phyloP scores from a whole-genome alignment of 306 rosid species.

The Betula pendula region DNA sequence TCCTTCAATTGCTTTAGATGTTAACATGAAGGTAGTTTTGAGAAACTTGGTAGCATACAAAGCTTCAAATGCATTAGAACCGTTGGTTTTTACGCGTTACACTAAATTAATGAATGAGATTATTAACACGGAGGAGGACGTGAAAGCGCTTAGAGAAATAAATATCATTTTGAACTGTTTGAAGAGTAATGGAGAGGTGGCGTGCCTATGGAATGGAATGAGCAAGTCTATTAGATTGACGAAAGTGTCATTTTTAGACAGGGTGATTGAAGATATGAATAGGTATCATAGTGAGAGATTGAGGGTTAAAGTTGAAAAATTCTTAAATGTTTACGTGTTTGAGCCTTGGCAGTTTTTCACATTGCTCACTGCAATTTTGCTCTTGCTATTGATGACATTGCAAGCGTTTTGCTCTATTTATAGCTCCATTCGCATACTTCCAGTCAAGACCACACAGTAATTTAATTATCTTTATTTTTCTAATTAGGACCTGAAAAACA shows the following conservation, averaged over 20 bases:
- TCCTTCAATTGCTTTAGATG: constrained; percentile 55
- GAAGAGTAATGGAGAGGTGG: constrained; percentile 67
- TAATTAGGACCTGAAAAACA: no score
- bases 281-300: constrained; percentile 54
- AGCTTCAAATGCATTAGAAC: constrained; percentile 62
- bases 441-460: neutral
- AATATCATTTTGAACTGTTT: constrained; percentile 61
- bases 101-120: constrained; percentile 76
- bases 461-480: no score
- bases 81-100: constrained; percentile 62
- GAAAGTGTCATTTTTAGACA: constrained; percentile 62
- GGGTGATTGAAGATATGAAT: constrained; percentile 74
- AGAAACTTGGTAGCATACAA: constrained; percentile 79
- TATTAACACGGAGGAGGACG: constrained; percentile 67
- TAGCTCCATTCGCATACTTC: constrained; percentile 28
- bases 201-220: constrained; percentile 71
- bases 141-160: constrained; percentile 45
- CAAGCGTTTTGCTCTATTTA: constrained; percentile 45
- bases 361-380: constrained; percentile 49
- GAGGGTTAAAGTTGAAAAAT: constrained; percentile 54
- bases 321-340: constrained; percentile 50
- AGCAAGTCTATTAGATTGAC: constrained; percentile 65
- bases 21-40: constrained; percentile 53
- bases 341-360: constrained; percentile 67
- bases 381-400: constrained; percentile 52